These are phyloP conservation scores for Pilaira anomala DNA, from an alignment of 192 early-diverging fungal species.

Conservation along the genomic window DNA sequence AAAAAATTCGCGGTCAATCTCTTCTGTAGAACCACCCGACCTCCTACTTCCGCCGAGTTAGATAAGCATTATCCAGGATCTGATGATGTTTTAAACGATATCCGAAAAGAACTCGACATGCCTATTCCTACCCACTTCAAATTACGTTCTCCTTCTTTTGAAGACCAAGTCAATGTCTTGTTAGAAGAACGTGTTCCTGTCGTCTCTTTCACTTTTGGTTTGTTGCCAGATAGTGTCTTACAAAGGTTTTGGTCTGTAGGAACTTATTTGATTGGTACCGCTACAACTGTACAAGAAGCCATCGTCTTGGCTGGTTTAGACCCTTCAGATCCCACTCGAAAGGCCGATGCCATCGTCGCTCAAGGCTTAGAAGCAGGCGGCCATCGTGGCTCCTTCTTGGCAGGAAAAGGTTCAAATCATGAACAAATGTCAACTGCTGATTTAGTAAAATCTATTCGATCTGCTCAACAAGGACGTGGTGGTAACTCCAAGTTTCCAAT, in stretches of 20 bases:
- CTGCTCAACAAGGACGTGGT: neutral
- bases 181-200: constrained; percentile 26
- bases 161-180: constrained; percentile 22
- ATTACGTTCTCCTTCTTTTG: constrained; percentile 23
- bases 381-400: constrained; percentile 25
- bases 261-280: constrained; percentile 30
- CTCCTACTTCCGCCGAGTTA: constrained; percentile 12
- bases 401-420: neutral
- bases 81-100: constrained; percentile 8
- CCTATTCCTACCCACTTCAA: constrained; percentile 9
- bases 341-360: constrained; percentile 30
- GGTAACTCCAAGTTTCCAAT: neutral
- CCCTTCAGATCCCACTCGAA: neutral
- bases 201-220: constrained; percentile 34
- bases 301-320: constrained; percentile 11
- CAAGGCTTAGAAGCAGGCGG: constrained; percentile 34
- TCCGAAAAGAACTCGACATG: constrained; percentile 18
- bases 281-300: constrained; percentile 31
- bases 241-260: constrained; percentile 16
- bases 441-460: neutral
- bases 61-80: constrained; percentile 16
- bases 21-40: constrained; percentile 20
- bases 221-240: constrained; percentile 13
- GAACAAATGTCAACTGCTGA: neutral
- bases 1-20: constrained; percentile 35